Evolutionary conservation across 108 stramenopile species (phyloP).

Genomic region (Aurantiochytrium sp.): DNA sequence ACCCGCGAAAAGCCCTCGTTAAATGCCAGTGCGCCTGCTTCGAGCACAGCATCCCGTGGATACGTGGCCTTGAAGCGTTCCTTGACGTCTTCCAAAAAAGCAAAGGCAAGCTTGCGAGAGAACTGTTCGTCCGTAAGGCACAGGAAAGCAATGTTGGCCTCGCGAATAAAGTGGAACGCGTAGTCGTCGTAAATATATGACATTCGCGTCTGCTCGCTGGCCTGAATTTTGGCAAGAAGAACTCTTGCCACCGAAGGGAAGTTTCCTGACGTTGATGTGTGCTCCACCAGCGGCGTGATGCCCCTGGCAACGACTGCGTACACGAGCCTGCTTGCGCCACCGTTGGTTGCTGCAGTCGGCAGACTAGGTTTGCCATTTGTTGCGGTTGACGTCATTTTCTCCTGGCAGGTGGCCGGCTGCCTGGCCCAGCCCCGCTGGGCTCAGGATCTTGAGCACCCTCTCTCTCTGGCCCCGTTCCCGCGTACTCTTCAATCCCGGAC

Average conservation of each 20-base stretch:
- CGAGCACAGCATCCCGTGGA: slow-evolving; percentile 23
- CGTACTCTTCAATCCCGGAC: too few relatives aligned
- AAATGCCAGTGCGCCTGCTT: slow-evolving; percentile 42
- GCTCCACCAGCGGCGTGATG: slow-evolving; percentile 89
- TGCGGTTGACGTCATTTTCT: too few relatives aligned
- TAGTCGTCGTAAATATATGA: slow-evolving; percentile 63
- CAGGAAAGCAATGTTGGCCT: slow-evolving; percentile 80
- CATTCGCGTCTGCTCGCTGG: slow-evolving; percentile 65
- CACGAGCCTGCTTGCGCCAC: slow-evolving; percentile 37
- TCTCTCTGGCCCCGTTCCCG: too few relatives aligned
- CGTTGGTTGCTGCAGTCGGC: too few relatives aligned
- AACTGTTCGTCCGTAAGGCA: slow-evolving; percentile 21
- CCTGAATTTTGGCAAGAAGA: slow-evolving; percentile 81
- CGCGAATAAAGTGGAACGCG: slow-evolving; percentile 83
- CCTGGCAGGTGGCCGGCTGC: too few relatives aligned
- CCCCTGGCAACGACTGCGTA: slow-evolving; percentile 91
- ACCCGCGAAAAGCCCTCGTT: slow-evolving; percentile 39
- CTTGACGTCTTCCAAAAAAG: slow-evolving; percentile 51
- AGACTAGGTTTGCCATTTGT: too few relatives aligned
- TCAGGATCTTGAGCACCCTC: too few relatives aligned
- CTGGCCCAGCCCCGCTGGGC: too few relatives aligned
- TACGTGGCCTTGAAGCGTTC: slow-evolving; percentile 39
- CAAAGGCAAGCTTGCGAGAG: slow-evolving; percentile 45
- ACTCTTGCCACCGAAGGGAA: slow-evolving; percentile 96
- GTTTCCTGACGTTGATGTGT: slow-evolving; percentile 85